phyloP scores from a whole-genome alignment of 2,329 filamentous ascomycete species.

The Chaetomium globosum region DNA sequence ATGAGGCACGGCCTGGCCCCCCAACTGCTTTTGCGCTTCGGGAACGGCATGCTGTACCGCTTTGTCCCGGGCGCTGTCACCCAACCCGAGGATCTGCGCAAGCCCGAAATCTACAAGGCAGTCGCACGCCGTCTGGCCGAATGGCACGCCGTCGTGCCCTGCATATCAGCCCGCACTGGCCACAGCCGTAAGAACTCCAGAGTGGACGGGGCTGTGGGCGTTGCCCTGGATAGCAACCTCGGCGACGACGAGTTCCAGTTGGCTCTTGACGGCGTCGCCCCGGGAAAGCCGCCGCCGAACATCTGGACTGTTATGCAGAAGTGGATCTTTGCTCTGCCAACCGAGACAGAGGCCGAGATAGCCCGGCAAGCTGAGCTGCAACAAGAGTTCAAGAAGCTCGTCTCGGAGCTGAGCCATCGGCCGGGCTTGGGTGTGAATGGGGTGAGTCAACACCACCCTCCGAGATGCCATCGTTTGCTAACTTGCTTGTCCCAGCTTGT shows the following conservation, averaged over 20 bases:
- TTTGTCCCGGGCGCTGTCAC: conserved; percentile 83
- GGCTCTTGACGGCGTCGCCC: conserved; percentile 56
- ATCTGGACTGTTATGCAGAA: conserved; percentile 95
- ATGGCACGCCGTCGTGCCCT: conserved; percentile 81
- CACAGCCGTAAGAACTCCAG: conserved; percentile 42
- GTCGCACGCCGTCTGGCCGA: conserved; percentile 83
- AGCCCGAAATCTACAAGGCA: conserved; percentile 74
- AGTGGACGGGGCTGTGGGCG: conserved; percentile 33
- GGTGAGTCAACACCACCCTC: conserved; percentile 56
- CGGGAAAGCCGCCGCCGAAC: conserved; percentile 76
- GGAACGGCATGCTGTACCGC: conserved; percentile 93
- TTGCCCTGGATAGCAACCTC: conserved; percentile 40
- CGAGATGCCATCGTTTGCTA: background rate
- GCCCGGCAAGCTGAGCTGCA: conserved; percentile 70
- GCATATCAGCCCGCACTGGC: conserved; percentile 49
- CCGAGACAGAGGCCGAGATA: conserved; percentile 68
- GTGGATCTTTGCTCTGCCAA: conserved; percentile 87
- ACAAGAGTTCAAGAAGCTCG: conserved; percentile 70
- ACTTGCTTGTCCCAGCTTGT: conserved; percentile 57
- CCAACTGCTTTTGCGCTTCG: conserved; percentile 83
- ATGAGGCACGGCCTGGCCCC: conserved; percentile 83
- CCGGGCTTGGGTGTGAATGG: conserved; percentile 75
- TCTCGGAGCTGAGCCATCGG: conserved; percentile 72
- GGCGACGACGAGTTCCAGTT: conserved; percentile 45
- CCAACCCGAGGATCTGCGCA: conserved; percentile 76